Evolutionary conservation across 1,284 basidiomycete species (phyloP).

Genomic region (Cryptococcus sp.): DNA sequence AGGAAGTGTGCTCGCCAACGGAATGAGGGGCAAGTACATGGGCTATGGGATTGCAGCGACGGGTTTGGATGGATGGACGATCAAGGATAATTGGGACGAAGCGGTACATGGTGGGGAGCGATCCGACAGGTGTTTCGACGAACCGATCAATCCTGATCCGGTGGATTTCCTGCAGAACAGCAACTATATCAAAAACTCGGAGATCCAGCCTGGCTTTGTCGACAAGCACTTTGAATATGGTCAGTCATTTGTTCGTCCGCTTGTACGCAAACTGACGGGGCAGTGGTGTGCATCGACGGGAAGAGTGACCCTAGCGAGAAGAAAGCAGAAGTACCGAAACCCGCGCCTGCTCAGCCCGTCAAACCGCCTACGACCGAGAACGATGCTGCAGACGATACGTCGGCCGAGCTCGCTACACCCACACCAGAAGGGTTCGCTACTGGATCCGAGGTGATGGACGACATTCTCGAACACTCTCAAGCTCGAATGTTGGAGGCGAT

Average conservation of each 20-base stretch:
- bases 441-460: slow-evolving; percentile 43
- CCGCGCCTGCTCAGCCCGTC: background rate
- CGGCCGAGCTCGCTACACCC: background rate
- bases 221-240: slow-evolving; percentile 45
- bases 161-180: slow-evolving; percentile 38
- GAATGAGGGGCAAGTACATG: slow-evolving; percentile 42
- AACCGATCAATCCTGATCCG: slow-evolving; percentile 42
- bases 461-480: slow-evolving; percentile 43
- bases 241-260: slow-evolving; percentile 19
- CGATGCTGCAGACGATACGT: background rate
- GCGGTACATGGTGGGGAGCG: slow-evolving; percentile 39
- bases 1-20: slow-evolving; percentile 39
- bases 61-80: slow-evolving; percentile 40
- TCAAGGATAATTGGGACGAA: slow-evolving; percentile 44
- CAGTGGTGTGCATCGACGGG: slow-evolving; percentile 28
- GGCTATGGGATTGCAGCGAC: slow-evolving; percentile 47
- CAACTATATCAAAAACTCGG: slow-evolving; percentile 28
- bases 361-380: no score
- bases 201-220: slow-evolving; percentile 41
- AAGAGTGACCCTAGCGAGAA: background rate
- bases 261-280: background rate
- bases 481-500: slow-evolving; percentile 44
- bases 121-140: slow-evolving; percentile 43
- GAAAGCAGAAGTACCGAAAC: no score
- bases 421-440: slow-evolving; percentile 19